phyloP scores from a whole-genome alignment of 495 filamentous ascomycete species.

The Venustampulla echinocandica region DNA sequence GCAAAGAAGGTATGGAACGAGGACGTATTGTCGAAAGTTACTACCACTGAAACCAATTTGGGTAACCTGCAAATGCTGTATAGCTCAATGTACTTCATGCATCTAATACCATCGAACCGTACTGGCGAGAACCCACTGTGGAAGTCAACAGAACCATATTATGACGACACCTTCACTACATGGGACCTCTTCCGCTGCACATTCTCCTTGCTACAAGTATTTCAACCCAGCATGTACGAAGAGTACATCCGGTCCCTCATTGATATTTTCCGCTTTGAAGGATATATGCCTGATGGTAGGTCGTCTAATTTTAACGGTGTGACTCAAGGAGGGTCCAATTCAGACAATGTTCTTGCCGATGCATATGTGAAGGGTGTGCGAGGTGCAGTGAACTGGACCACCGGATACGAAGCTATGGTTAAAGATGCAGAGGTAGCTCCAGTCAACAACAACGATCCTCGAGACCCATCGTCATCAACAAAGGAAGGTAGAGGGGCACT shows the following conservation, averaged over 20 bases:
- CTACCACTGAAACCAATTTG: constrained; percentile 46
- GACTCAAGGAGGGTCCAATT: constrained; percentile 64
- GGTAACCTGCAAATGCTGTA: constrained; percentile 54
- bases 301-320: constrained; percentile 65
- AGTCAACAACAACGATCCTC: constrained; percentile 43
- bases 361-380: constrained; percentile 65
- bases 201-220: constrained; percentile 55
- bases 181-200: constrained; percentile 56
- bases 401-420: constrained; percentile 61
- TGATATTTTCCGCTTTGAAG: constrained; percentile 61
- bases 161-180: constrained; percentile 49
- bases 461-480: constrained; percentile 52
- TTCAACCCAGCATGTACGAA: constrained; percentile 51
- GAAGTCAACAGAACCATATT: constrained; percentile 57
- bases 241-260: constrained; percentile 61
- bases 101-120: constrained; percentile 59
- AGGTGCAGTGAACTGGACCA: constrained; percentile 56
- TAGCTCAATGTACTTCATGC: constrained; percentile 59
- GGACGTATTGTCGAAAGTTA: constrained; percentile 54
- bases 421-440: constrained; percentile 59
- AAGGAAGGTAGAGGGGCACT: constrained; percentile 65
- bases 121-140: constrained; percentile 66
- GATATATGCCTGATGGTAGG: constrained; percentile 56
- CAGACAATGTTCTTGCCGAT: constrained; percentile 67
- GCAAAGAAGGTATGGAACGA: constrained; percentile 49